Conservation (phyloP, 441 rosid genomes). For the Gossypium gossypioides region DNA sequence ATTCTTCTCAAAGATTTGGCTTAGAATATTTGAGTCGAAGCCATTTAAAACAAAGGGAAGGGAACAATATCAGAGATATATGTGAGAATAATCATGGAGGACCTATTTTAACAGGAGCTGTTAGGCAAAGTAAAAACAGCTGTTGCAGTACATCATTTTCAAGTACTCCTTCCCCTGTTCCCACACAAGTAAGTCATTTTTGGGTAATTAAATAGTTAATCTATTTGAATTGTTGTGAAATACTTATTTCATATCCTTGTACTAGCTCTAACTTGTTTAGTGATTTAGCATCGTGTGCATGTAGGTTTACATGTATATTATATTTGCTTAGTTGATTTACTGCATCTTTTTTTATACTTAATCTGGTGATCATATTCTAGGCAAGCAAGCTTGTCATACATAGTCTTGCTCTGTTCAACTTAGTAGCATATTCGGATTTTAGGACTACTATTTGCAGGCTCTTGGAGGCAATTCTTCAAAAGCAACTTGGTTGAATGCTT, state of each 20-base stretch:
- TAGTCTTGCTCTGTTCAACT: background rate
- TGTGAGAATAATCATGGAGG: slow-evolving; percentile 26
- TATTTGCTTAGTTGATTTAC: background rate
- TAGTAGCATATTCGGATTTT: background rate
- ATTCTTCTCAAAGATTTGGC: slow-evolving; percentile 19
- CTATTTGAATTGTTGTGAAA: background rate
- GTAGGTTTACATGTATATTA: background rate
- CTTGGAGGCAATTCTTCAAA: background rate
- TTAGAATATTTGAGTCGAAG: slow-evolving; percentile 23
- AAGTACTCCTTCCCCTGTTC: slow-evolving; percentile 44
- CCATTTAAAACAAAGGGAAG: slow-evolving; percentile 25
- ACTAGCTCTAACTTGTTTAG: background rate
- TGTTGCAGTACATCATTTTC: slow-evolving; percentile 30
- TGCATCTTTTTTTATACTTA: background rate
- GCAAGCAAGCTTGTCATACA: background rate
- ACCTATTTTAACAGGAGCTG: slow-evolving; percentile 20
- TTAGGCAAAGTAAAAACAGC: slow-evolving; percentile 23
- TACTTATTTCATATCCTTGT: background rate
- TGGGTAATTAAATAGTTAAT: slow-evolving; percentile 11
- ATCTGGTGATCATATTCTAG: background rate
- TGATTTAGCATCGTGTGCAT: background rate
- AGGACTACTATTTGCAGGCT: background rate
- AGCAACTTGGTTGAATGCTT: background rate
- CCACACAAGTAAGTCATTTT: slow-evolving; percentile 27
- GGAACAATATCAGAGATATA: slow-evolving; percentile 23